Evolutionary conservation across 108 stramenopile genomes (phyloP).

Genomic region (Fragilariopsis cylindrus): DNA sequence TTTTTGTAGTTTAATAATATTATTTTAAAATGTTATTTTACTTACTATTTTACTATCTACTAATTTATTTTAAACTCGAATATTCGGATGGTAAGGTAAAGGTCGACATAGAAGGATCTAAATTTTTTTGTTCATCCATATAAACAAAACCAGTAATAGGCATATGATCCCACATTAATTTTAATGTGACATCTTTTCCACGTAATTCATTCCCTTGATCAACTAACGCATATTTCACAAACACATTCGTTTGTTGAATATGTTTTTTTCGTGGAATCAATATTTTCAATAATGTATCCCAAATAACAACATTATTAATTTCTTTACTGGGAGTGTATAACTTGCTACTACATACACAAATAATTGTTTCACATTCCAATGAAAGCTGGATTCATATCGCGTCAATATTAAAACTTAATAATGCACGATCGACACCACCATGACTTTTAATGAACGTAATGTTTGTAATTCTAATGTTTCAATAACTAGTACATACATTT

Average conservation of each 20-base stretch:
- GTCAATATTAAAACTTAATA: slow-evolving; percentile 91
- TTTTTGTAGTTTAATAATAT: too few relatives aligned
- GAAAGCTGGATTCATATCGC: slow-evolving; percentile 97
- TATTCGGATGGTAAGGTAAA: slow-evolving; percentile 83
- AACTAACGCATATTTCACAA: slow-evolving; percentile 96
- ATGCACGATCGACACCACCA: slow-evolving; percentile 91
- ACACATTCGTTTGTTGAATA: slow-evolving; percentile 80
- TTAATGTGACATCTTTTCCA: slow-evolving; percentile 83
- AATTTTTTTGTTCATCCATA: slow-evolving; percentile 64
- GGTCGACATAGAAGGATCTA: slow-evolving; percentile 32
- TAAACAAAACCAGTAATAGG: slow-evolving; percentile 90
- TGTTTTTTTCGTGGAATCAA: slow-evolving; percentile 50
- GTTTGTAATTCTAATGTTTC: slow-evolving; percentile 69
- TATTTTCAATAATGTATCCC: slow-evolving; percentile 96
- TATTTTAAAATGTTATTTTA: too few relatives aligned
- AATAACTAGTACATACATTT: slow-evolving; percentile 40
- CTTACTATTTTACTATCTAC: too few relatives aligned
- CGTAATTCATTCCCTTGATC: slow-evolving; percentile 93
- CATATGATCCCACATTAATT: slow-evolving; percentile 98
- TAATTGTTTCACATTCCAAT: slow-evolving; percentile 98
- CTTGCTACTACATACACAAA: slow-evolving; percentile 93
- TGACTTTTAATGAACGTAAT: slow-evolving; percentile 86
- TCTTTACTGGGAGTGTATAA: slow-evolving; percentile 82
- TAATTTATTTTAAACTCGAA: too few relatives aligned
- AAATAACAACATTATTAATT: slow-evolving; percentile 93